phyloP scores from a whole-genome alignment of 805 yeast species.

The Torulaspora delbrueckii region DNA sequence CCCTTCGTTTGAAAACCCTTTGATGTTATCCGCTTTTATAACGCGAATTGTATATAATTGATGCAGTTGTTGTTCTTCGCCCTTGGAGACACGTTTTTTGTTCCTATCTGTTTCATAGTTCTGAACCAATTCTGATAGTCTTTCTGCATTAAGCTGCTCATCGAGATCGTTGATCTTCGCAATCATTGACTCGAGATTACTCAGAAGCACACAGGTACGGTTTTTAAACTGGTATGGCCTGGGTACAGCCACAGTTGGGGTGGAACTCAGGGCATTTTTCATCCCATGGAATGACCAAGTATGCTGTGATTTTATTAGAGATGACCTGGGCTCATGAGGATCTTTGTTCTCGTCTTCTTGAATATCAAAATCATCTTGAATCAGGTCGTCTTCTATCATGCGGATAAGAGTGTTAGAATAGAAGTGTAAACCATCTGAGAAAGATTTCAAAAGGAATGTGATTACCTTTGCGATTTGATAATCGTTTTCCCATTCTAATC shows the following conservation, averaged over 20 bases:
- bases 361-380: conserved; percentile 10
- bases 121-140: conserved; percentile 41
- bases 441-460: conserved; percentile 55
- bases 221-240: conserved; percentile 55
- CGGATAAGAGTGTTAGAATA: conserved; percentile 42
- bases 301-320: conserved; percentile 32
- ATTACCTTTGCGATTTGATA: conserved; percentile 58
- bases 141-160: conserved; percentile 53
- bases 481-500: conserved; percentile 61
- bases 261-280: conserved; percentile 45
- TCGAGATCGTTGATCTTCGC: conserved; percentile 49
- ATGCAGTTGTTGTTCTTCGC: conserved; percentile 28
- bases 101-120: conserved; percentile 34
- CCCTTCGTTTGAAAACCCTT: conserved; percentile 44
- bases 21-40: conserved; percentile 58
- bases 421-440: conserved; percentile 54
- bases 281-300: conserved; percentile 49
- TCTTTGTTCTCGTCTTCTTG: conserved; percentile 16
- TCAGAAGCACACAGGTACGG: conserved; percentile 70
- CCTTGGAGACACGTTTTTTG: conserved; percentile 15
- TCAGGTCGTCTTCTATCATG: conserved; percentile 41
- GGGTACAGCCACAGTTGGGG: conserved; percentile 37
- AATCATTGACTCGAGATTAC: conserved; percentile 54
- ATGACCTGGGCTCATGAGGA: conserved; percentile 32
- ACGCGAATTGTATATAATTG: conserved; percentile 62